Base-by-base conservation (phyloP, 768 basidiomycete species). In the Podaxis mareebaensis region DNA sequence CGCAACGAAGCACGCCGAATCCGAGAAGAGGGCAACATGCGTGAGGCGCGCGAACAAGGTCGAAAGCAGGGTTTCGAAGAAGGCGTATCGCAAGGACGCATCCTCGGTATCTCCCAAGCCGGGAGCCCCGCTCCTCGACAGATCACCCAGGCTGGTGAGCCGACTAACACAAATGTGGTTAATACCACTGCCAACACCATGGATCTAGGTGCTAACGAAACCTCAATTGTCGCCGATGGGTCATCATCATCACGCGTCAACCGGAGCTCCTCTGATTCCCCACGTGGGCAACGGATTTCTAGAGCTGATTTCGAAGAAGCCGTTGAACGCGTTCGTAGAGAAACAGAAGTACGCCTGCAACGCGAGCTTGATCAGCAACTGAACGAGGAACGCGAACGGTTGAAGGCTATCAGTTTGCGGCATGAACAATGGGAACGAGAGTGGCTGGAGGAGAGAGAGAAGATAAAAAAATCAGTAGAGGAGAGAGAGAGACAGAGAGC, bases 11-110 rank as follows among this genome's bases (percentile, higher is more conserved):
- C 53, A 15, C 33, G 36, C n/a, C 53, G 53, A 1, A 15, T 55
- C 4, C 61, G 61, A 22, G 61, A 62, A 22, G 44, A 55, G 13
- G 36, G 12, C 8, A 55, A 46, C 42, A 42, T 62, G 6, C 61
- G 61, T 24, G 53, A 55, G 3, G 61, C 61, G 15, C 61, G 53
- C 20, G 61, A 62, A 54, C 53, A 55, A 55, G 61, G 53, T 46
- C 61, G 61, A 24, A 28, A 48, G 55, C 42, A 56, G 22, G 61
- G 61, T n/a, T 62, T 44, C 28, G 42, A 62, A 8, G 40, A 62
- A 55, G 61, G 61, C 2, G 33, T 62, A 3, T 17, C 44, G 33
- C 40, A 48, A 15, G 61, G 53, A 44, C 61, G 53, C 2, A 22
- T 61, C 28, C 22, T 33, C 5, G 60, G 58, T n/a, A 15, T 60